phyloP scores from a whole-genome alignment of 2,329 filamentous ascomycete species.

The Lachnum nothofagi region DNA sequence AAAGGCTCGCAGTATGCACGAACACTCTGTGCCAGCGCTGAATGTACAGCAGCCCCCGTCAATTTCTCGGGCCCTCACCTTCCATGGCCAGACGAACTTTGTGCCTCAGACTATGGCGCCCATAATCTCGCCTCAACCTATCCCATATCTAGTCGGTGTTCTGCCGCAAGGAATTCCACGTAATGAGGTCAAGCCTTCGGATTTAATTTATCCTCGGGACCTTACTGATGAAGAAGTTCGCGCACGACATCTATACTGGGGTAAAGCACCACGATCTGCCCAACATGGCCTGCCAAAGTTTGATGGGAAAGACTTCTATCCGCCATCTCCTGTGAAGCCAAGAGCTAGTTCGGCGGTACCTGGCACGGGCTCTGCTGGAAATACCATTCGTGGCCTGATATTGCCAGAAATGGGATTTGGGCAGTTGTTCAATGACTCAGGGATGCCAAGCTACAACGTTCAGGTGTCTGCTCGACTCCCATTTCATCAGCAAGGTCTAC shows the following conservation, averaged over 20 bases:
- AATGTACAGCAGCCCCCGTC: not conserved
- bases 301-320: conserved; percentile 61
- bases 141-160: conserved; percentile 52
- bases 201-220: conserved; percentile 52
- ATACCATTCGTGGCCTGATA: not conserved
- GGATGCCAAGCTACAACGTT: conserved; percentile 9
- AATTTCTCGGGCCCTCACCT: conserved; percentile 18
- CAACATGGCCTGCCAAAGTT: conserved; percentile 54
- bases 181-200: conserved; percentile 39
- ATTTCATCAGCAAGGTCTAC: not conserved
- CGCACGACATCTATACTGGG: conserved; percentile 58
- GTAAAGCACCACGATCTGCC: conserved; percentile 46
- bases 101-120: not conserved
- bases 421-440: conserved; percentile 14
- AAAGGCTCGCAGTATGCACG: conserved; percentile 17
- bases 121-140: conserved; percentile 1
- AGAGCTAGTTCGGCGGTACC: not conserved
- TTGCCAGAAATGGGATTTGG: conserved; percentile 4
- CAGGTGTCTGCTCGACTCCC: not conserved
- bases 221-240: conserved; percentile 55
- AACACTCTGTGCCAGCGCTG: conserved; percentile 1
- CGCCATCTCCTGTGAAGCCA: conserved; percentile 47
- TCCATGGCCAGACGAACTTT: conserved; percentile 13
- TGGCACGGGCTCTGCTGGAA: not conserved
- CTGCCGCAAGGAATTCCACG: conserved; percentile 42